Percentiles rank a stretch among this genome's conserved stretches.
Conservation (phyloP, 2,329 filamentous ascomycete genomes). For the Byssochlamys sp. region DNA sequence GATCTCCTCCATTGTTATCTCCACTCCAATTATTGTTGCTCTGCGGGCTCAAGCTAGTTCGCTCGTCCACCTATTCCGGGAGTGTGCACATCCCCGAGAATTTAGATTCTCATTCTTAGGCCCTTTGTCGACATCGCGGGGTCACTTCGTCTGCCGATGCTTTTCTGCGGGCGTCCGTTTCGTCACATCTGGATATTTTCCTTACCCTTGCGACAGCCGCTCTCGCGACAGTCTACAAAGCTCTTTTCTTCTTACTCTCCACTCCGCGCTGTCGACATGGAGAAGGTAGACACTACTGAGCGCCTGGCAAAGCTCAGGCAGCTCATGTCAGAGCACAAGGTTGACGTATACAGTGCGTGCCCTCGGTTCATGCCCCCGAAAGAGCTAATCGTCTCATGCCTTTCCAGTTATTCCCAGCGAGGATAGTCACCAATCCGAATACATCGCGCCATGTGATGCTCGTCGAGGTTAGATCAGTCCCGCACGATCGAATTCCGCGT, state of each 20-base stretch:
- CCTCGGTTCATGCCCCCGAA: constrained; percentile 3
- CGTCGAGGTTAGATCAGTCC: constrained; percentile 53
- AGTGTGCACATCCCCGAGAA: not conserved
- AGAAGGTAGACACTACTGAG: constrained; percentile 65
- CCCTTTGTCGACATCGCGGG: not conserved
- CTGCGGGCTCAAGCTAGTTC: not conserved
- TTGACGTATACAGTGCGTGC: constrained; percentile 78
- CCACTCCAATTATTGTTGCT: not conserved
- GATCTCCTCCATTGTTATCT: not conserved
- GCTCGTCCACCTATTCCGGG: not conserved
- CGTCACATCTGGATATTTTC: constrained; percentile 20
- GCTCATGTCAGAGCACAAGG: constrained; percentile 75
- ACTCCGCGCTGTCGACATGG: constrained; percentile 52
- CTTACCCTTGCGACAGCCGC: constrained; percentile 18
- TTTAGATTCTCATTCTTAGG: not conserved
- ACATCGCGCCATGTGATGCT: constrained; percentile 90
- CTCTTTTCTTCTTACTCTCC: constrained; percentile 30
- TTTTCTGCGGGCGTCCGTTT: constrained; percentile 22
- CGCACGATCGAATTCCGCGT: not conserved
- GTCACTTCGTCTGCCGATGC: constrained; percentile 18
- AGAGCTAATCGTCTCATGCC: constrained; percentile 23
- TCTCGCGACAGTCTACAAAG: constrained; percentile 19
- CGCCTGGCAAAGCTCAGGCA: constrained; percentile 67
- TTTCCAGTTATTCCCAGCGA: constrained; percentile 80
- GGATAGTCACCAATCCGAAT: constrained; percentile 95